Evolutionary conservation across 2,329 filamentous ascomycete genomes (phyloP).

Genomic region (Stachybotrys chlorohalonatus): DNA sequence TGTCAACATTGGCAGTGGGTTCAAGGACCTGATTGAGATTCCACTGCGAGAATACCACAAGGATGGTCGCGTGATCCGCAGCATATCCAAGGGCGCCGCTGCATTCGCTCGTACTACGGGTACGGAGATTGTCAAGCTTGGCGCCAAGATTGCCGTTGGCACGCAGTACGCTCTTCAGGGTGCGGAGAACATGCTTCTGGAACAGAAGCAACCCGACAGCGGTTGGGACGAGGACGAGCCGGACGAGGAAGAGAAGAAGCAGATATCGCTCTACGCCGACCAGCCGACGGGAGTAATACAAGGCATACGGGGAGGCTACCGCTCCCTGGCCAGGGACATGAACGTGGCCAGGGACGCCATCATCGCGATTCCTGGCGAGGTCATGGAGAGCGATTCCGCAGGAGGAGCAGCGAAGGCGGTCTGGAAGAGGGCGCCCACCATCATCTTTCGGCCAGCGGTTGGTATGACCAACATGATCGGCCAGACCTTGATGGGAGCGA

Average conservation of each 20-base stretch:
- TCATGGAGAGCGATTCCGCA: constrained; percentile 78
- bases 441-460: constrained; percentile 83
- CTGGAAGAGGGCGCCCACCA: constrained; percentile 76
- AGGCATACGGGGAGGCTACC: constrained; percentile 74
- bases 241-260: constrained; percentile 63
- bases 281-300: constrained; percentile 85
- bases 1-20: constrained; percentile 82
- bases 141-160: constrained; percentile 88
- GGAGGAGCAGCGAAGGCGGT: constrained; percentile 73
- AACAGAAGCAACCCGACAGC: constrained; percentile 27
- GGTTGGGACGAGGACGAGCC: constrained; percentile 51
- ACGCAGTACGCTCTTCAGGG: constrained; percentile 89
- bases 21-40: constrained; percentile 79
- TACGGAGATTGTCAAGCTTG: constrained; percentile 86
- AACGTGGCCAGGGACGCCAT: constrained; percentile 81
- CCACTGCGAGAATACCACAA: constrained; percentile 90
- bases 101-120: constrained; percentile 91
- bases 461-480: constrained; percentile 83
- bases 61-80: constrained; percentile 84
- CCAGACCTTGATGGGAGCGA: constrained; percentile 83
- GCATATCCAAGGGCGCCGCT: constrained; percentile 80
- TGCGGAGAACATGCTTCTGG: constrained; percentile 68
- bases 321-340: constrained; percentile 79
- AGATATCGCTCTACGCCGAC: constrained; percentile 86
- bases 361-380: constrained; percentile 85